Percentiles rank a stretch among this genome's conserved stretches.
Evolutionary conservation across 305 asterid genomes (phyloP).

Genomic region (Fraxinus ornus): DNA sequence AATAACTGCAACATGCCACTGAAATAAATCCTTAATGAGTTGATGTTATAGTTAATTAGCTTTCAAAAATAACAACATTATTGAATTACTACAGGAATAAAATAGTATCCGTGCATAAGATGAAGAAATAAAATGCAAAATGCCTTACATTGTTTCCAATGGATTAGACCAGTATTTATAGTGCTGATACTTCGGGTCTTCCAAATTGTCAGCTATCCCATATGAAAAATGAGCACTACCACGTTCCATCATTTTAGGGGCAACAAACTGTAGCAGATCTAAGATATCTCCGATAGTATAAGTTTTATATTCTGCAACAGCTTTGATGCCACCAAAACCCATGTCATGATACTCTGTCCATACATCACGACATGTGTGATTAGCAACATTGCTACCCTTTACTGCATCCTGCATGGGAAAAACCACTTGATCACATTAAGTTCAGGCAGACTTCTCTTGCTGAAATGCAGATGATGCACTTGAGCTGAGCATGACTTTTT

Average conservation of each 20-base stretch:
- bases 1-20: not conserved
- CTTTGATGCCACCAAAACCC: constrained; percentile 75
- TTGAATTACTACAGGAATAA: not conserved
- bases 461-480: not conserved
- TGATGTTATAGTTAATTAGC: not conserved
- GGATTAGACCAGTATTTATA: constrained; percentile 94
- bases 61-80: not conserved
- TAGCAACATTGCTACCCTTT: constrained; percentile 65
- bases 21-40: not conserved
- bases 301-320: constrained; percentile 75
- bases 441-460: not conserved
- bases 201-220: constrained; percentile 86
- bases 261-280: constrained; percentile 72
- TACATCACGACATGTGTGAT: constrained; percentile 69
- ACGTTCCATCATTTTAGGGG: constrained; percentile 89
- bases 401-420: constrained; percentile 66
- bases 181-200: constrained; percentile 70
- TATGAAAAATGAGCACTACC: constrained; percentile 83
- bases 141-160: constrained; percentile 71
- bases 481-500: not conserved
- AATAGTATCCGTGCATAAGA: not conserved
- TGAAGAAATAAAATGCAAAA: constrained; percentile 12
- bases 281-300: constrained; percentile 70
- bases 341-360: constrained; percentile 94
- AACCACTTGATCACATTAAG: not conserved